Base-by-base conservation (phyloP, 345 rosid genomes). In the Camelina sativa region DNA sequence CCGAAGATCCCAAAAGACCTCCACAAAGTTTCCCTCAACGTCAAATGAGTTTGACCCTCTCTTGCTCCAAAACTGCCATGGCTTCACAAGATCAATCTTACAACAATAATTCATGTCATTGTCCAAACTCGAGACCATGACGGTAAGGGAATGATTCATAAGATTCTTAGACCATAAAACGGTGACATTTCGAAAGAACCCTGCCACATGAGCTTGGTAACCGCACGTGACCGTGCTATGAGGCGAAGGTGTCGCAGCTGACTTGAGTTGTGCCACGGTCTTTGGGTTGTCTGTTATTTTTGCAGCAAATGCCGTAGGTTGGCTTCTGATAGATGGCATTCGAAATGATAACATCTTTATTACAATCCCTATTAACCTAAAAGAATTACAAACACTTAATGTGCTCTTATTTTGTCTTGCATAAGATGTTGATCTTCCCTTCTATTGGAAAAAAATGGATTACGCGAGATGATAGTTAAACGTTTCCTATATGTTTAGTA, bases 51-150 rank as follows among this genome's bases (percentile, higher is more conserved):
- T 92, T 56, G 78, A 82, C 4, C 98, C 97, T 79, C 86, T 90
- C 70, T 86, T 90, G 85, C 85, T 88, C 98, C 98, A 92, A 28
- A 90, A 92, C 22, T 84, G 86, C 98, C 98, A 92, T 0, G 98
- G 95, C 84, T 88, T 92, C 17, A 72, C 68, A 8, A 92, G 85
- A 69, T 92, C 96, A 43, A 92, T 75, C 83, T 87, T 90, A 76
- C 87, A 86, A 2, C 81, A 80, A 43, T 84, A 82, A 38, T 79
- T 87, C 44, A 77, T 71, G 25, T 86, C 89, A 6, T 88, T 90
- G 63, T 89, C 87, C 8, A 85, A 54, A 71, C 85, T 86, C 35
- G 86, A 83, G 46, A 90, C 80, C 73, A 87, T 80, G 75, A 92
- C 85, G 66, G 77, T 79, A 57, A 92, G 75, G n/a, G 90, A 82